Evolutionary conservation across 495 filamentous ascomycete genomes (phyloP), one percentile per base, ranked within the genome.

Genomic region (Hyaloscypha hepaticicola): DNA sequence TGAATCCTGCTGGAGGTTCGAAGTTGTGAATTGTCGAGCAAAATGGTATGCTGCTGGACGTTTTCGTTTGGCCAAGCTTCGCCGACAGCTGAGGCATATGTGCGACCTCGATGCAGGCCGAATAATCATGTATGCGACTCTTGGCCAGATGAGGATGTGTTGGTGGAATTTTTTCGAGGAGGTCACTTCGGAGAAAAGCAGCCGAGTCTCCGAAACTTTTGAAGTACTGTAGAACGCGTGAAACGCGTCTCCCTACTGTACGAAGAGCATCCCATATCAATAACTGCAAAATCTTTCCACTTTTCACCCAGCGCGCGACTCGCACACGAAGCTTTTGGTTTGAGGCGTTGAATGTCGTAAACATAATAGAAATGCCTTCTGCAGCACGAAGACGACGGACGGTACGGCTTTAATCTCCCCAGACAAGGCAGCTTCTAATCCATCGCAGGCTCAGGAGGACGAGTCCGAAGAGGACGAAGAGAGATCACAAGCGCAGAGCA

Each of bases 81-180:
- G 63, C 45, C 73, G 80, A 71, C 82, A 84, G 74, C 76, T 69
- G 50, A 82, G 69, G 75, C 82, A 84, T 72, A 83, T 74, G 62
- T 78, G 76, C 70, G 76, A 65, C 61, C 74, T 61, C 16, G 72
- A 58, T 19, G 72, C 65, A 56, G 70, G 72, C 61, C 74, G 71
- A 56, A 74, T 57, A 69, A 83, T 76, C 82, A 84, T 83, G 55
- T 72, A 73, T 69, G 66, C 66, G 52, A 60, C 26, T 49, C 27
- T 2, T 60, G 33, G n/a, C 34, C n/a, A 24, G 38, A 11, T 14
- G 26, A 16, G 41, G 38, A 33, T 45, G 38, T 45, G 38, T 0
- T 45, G 38, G 19, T 14, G 38, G 6, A 34, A 49, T 53, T 57
- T 58, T 55, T 60, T 41, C 55, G 27, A 3, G 29, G 22, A 57